Base-by-base conservation (phyloP, 257 asterid species). In the Scutellaria minor region DNA sequence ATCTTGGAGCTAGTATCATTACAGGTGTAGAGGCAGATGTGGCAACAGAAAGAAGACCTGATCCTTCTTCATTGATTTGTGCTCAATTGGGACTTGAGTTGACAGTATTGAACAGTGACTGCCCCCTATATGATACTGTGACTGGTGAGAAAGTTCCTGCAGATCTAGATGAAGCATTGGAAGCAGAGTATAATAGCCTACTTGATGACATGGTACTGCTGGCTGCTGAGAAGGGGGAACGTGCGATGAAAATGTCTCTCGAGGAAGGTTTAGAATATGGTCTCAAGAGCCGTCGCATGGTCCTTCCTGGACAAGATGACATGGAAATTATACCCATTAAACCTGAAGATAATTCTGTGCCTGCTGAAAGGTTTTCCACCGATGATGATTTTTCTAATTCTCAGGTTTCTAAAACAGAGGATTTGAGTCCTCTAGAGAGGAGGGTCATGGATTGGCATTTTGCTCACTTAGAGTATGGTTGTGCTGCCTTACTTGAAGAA, bases 391-490 rank as follows among this genome's bases (percentile, higher is more conserved):
- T 57, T 72, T 71, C 78, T 52, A 62, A 75, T 71, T 75, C 68
- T 69, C 77, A 63, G 31, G 71, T 64, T 76, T 65, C 73, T 44
- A 74, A 78, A 78, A 50, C 77, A 37, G 92, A 78, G 84, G 81
- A 77, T 24, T 71, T 89, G 86, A 91, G 83, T 82, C 98, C 97
- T 80, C 87, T 87, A 56, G 98, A 95, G 87, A 88, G 99, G 85
- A 92, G 99, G 84, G 97, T 92, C 70, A 95, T 95, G 93, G 94
- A 95, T 86, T 95, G 99, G 99, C 99, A 95, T 85, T 95, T 95
- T 76, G 99, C 99, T 9, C 93, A 95, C 82, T 79, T 95, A 73
- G 99, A 95, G 83, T 95, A 95, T 80, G 99, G 99, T 37, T 95
- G 99, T 78, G 98, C 98, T 76, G 94, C 99, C 53, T 76, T 85